These are phyloP conservation scores for Sugiyamaella qingdaonensis DNA, from an alignment of 805 yeast genomes.

Conservation along the genomic window DNA sequence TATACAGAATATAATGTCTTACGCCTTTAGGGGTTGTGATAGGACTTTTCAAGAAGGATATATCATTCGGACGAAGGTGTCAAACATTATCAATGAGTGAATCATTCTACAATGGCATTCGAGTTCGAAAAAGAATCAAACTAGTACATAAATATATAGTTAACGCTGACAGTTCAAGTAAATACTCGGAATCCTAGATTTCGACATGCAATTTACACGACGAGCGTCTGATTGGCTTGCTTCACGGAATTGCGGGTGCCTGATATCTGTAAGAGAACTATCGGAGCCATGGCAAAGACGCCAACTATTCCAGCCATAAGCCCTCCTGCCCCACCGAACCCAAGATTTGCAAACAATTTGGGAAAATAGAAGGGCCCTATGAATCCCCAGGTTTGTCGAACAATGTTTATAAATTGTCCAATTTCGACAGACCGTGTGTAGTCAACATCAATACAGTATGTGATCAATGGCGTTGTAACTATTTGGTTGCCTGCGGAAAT, in stretches of 20 bases:
- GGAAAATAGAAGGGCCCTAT: conserved; percentile 34
- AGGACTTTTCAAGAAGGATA: not conserved
- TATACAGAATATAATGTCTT: not conserved
- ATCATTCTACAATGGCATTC: not conserved
- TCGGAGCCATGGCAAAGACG: conserved; percentile 6
- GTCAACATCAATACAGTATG: conserved; percentile 26
- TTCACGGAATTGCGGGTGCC: not conserved
- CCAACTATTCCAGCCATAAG: conserved; percentile 15
- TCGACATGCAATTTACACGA: too few relatives aligned
- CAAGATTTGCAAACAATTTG: conserved; percentile 25
- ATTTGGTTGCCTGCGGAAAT: conserved; percentile 28
- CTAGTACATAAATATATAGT: not conserved
- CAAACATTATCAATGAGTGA: not conserved
- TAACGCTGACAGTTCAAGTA: not conserved
- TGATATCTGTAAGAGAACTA: conserved; percentile 2
- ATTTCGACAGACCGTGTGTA: conserved; percentile 23
- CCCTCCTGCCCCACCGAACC: conserved; percentile 18
- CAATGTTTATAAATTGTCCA: conserved; percentile 26
- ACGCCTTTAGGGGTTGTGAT: not conserved
- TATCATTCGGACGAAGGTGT: conserved; percentile 1
- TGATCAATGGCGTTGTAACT: conserved; percentile 27
- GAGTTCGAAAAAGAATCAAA: not conserved
- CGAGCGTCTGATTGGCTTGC: not conserved
- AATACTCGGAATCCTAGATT: not conserved
- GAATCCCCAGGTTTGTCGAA: conserved; percentile 28